A percentile compares a stretch with the other conserved stretches of the same genome.
phyloP scores from a whole-genome alignment of 495 filamentous ascomycete species.

The Aspergillus indologenus region DNA sequence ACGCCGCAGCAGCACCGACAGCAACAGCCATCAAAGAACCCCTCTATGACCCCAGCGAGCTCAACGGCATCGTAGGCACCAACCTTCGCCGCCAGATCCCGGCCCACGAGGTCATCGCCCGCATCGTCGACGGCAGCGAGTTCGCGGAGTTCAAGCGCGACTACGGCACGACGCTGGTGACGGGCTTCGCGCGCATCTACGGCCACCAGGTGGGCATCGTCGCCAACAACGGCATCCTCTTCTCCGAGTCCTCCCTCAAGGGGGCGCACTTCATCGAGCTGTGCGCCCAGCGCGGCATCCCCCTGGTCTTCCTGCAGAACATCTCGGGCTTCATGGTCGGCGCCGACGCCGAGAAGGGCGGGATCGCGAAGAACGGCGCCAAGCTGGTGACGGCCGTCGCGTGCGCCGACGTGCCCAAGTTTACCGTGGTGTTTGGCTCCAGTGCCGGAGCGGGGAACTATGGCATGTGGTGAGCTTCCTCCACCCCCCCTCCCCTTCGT shows the following conservation, averaged over 20 bases:
- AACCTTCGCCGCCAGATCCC: slow-evolving; percentile 82
- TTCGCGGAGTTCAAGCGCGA: slow-evolving; percentile 94
- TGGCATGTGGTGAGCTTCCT: slow-evolving; percentile 64
- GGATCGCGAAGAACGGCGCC: slow-evolving; percentile 94
- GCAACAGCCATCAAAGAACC: slow-evolving; percentile 58
- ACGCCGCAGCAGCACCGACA: not conserved
- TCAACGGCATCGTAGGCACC: slow-evolving; percentile 83
- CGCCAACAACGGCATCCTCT: slow-evolving; percentile 97
- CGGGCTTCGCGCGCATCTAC: slow-evolving; percentile 88
- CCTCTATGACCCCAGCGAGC: slow-evolving; percentile 74
- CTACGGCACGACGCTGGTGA: slow-evolving; percentile 88
- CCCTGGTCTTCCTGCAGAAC: slow-evolving; percentile 92
- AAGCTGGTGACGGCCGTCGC: slow-evolving; percentile 96
- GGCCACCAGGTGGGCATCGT: slow-evolving; percentile 90
- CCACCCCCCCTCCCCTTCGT: not conserved
- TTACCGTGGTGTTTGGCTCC: slow-evolving; percentile 89
- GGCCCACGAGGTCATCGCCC: slow-evolving; percentile 86
- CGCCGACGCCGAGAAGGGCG: slow-evolving; percentile 80
- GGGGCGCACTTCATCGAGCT: slow-evolving; percentile 98
- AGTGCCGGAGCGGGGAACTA: slow-evolving; percentile 77
- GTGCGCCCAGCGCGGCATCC: slow-evolving; percentile 86
- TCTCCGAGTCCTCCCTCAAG: slow-evolving; percentile 85
- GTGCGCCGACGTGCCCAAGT: slow-evolving; percentile 93
- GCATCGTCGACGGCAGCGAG: slow-evolving; percentile 85
- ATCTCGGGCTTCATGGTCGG: slow-evolving; percentile 98